Conservation (phyloP, 192 early-diverging fungal genomes). For the Coemansia brasiliensis region DNA sequence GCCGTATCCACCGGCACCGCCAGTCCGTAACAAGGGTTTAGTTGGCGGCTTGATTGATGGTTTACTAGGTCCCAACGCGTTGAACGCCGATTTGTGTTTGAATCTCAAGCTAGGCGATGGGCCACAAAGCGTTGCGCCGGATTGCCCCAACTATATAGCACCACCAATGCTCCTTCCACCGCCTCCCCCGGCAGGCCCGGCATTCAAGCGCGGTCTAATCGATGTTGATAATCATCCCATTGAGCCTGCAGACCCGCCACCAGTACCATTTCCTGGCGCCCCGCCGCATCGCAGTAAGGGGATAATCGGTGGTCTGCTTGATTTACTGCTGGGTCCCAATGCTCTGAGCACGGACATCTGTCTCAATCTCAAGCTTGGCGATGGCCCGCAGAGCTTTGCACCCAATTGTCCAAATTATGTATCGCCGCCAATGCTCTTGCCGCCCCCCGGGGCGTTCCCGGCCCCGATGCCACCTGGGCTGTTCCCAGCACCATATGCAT, state of each 20-base stretch:
- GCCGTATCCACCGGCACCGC: constrained; percentile 31
- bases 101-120: constrained; percentile 54
- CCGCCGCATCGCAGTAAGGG: constrained; percentile 46
- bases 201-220: constrained; percentile 48
- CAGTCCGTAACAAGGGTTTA: constrained; percentile 45
- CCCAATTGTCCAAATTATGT: constrained; percentile 44
- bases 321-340: constrained; percentile 47
- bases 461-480: constrained; percentile 13
- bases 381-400: constrained; percentile 45
- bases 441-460: constrained; percentile 35
- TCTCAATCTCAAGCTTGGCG: constrained; percentile 50
- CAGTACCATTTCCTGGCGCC: constrained; percentile 29
- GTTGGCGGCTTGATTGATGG: constrained; percentile 42
- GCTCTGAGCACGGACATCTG: constrained; percentile 43
- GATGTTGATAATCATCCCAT: constrained; percentile 33
- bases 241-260: constrained; percentile 25
- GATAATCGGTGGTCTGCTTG: constrained; percentile 37
- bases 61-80: constrained; percentile 41
- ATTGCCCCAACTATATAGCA: constrained; percentile 45
- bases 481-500: constrained; percentile 5
- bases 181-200: constrained; percentile 18
- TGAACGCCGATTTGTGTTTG: constrained; percentile 39
- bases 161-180: constrained; percentile 45
- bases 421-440: constrained; percentile 36
- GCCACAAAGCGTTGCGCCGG: constrained; percentile 47